phyloP scores from a whole-genome alignment of 2,329 filamentous ascomycete genomes.

The Keithomyces neogunnii region DNA sequence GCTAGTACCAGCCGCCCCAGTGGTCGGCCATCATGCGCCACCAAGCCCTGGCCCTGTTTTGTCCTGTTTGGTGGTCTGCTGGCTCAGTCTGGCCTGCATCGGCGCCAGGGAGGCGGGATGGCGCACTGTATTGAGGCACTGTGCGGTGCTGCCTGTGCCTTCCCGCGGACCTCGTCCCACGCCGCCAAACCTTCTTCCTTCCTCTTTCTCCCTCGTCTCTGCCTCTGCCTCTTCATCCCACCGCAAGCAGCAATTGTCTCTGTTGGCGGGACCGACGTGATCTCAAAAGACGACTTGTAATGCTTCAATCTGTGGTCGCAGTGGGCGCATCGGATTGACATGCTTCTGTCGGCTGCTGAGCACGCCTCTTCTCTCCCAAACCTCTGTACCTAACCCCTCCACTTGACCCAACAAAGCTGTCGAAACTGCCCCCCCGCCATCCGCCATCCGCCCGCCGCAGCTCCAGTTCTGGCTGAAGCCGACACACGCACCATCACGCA shows the following conservation, averaged over 20 bases:
- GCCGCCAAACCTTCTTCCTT: slow-evolving; percentile 13
- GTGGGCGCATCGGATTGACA: slow-evolving; percentile 16
- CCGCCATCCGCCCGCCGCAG: not conserved
- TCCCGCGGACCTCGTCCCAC: slow-evolving; percentile 8
- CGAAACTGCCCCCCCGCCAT: not conserved
- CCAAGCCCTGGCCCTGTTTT: slow-evolving; percentile 1
- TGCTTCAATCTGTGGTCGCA: slow-evolving; percentile 13
- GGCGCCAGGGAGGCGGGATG: not conserved
- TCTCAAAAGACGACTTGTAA: slow-evolving; percentile 17
- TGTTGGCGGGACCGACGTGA: slow-evolving; percentile 12
- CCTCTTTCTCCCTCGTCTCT: slow-evolving; percentile 12
- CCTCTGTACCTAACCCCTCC: slow-evolving; percentile 12
- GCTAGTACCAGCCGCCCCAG: not conserved
- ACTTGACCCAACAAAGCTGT: slow-evolving; percentile 5
- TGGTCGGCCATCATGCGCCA: slow-evolving; percentile 1
- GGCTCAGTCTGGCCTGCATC: slow-evolving; percentile 2
- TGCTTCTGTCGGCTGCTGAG: slow-evolving; percentile 19
- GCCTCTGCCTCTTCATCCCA: slow-evolving; percentile 1
- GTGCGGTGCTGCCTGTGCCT: slow-evolving; percentile 5
- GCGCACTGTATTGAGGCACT: slow-evolving; percentile 8
- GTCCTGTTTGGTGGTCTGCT: not conserved
- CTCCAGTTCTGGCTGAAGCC: not conserved
- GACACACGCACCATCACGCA: not conserved
- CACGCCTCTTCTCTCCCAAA: slow-evolving; percentile 14
- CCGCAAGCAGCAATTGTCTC: slow-evolving; percentile 17